Conservation (phyloP, 495 filamentous ascomycete species). For the Apiosordaria backusii region DNA sequence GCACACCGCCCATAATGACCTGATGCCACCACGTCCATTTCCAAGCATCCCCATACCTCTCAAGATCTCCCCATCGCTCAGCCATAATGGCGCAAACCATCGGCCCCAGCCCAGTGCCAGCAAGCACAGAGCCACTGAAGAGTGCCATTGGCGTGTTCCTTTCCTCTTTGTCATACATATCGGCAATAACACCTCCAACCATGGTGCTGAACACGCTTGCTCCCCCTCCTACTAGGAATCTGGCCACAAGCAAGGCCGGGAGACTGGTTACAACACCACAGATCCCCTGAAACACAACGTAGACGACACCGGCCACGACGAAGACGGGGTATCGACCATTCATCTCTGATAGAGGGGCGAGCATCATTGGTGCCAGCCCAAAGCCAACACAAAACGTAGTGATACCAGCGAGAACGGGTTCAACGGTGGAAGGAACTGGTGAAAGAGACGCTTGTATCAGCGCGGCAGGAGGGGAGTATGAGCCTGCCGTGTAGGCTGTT, state of each 20-base stretch:
- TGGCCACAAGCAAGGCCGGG: slow-evolving; percentile 70
- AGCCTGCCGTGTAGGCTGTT: slow-evolving; percentile 78
- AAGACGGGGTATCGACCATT: slow-evolving; percentile 82
- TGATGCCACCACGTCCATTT: slow-evolving; percentile 91
- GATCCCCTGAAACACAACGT: slow-evolving; percentile 61
- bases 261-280: slow-evolving; percentile 72
- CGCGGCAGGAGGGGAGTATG: slow-evolving; percentile 64
- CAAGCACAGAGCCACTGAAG: slow-evolving; percentile 70
- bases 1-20: slow-evolving; percentile 61
- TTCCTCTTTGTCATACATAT: slow-evolving; percentile 76
- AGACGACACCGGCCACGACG: slow-evolving; percentile 66
- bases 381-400: slow-evolving; percentile 84
- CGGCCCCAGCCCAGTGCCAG: slow-evolving; percentile 80
- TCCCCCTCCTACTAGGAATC: slow-evolving; percentile 73
- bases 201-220: slow-evolving; percentile 84
- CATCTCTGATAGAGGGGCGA: slow-evolving; percentile 88
- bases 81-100: slow-evolving; percentile 69
- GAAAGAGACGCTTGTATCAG: slow-evolving; percentile 63
- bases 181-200: slow-evolving; percentile 87
- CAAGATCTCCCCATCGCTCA: slow-evolving; percentile 36
- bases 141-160: slow-evolving; percentile 89
- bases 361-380: slow-evolving; percentile 79
- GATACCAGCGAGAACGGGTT: slow-evolving; percentile 71
- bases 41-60: slow-evolving; percentile 48
- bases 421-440: slow-evolving; percentile 48